phyloP scores from a whole-genome alignment of 176 grass and related monocot genomes.

The Phyllostachys edulis region DNA sequence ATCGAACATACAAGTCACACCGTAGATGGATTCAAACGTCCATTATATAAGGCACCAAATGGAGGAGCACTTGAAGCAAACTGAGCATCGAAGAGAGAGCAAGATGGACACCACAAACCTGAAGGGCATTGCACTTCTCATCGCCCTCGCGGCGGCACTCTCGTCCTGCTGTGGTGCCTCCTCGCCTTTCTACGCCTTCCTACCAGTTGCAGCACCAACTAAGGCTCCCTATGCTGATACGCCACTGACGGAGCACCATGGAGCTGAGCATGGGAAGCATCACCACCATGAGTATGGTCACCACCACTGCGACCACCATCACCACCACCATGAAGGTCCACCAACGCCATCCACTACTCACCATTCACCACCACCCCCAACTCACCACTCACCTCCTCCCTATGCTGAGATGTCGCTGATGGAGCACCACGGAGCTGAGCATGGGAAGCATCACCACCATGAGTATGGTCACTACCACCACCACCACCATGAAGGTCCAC shows the following conservation, averaged over 20 bases:
- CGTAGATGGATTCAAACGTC: neutral
- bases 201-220: neutral
- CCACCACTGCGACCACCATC: neutral
- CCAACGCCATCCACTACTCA: neutral
- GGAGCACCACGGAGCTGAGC: no score
- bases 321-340: neutral
- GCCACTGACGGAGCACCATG: neutral
- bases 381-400: neutral
- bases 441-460: no score
- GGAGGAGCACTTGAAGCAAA: neutral
- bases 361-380: neutral
- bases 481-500: neutral
- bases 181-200: neutral
- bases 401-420: no score
- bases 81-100: neutral
- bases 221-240: neutral
- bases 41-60: slow-evolving; percentile 42
- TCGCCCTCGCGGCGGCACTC: slow-evolving; percentile 4
- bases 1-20: neutral
- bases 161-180: slow-evolving; percentile 14
- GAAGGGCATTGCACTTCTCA: slow-evolving; percentile 23
- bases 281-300: slow-evolving; percentile 29
- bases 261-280: neutral
- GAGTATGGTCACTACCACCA: neutral
- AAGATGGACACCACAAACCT: neutral